These are phyloP conservation scores for Cladobotryum mycophilum DNA, from an alignment of 2,329 filamentous ascomycete species.

Conservation along the genomic window DNA sequence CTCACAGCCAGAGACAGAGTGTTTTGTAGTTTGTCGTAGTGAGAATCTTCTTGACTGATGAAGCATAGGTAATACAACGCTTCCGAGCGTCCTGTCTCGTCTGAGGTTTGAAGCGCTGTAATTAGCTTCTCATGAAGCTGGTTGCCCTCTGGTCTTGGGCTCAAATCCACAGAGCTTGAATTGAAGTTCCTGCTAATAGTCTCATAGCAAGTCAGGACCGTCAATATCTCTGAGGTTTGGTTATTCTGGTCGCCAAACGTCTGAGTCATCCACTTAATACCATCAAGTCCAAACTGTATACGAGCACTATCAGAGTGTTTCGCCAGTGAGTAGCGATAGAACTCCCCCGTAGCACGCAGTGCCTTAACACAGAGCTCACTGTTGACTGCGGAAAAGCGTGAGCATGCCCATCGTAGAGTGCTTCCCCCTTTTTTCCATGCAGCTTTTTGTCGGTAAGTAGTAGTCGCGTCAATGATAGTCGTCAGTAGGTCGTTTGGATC, in stretches of 20 bases:
- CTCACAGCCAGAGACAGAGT: background rate
- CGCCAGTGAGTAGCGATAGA: background rate
- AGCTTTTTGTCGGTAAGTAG: background rate
- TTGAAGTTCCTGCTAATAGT: background rate
- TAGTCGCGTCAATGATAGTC: background rate
- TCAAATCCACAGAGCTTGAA: background rate
- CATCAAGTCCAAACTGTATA: background rate
- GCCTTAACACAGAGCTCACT: background rate
- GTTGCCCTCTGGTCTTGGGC: background rate
- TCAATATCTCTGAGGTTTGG: background rate
- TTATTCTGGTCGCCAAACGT: background rate
- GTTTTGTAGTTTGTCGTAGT: background rate
- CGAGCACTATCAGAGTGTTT: background rate
- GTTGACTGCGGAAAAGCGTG: background rate
- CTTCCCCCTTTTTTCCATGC: background rate
- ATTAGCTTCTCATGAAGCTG: background rate
- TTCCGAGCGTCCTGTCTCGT: background rate
- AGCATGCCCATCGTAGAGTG: background rate
- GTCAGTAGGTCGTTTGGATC: background rate
- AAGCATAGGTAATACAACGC: background rate
- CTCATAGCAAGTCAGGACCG: background rate
- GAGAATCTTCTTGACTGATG: background rate
- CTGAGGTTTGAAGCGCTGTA: background rate
- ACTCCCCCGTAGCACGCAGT: background rate
- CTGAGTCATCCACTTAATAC: background rate